phyloP scores from a whole-genome alignment of 345 rosid species.

The Acer saccharum region DNA sequence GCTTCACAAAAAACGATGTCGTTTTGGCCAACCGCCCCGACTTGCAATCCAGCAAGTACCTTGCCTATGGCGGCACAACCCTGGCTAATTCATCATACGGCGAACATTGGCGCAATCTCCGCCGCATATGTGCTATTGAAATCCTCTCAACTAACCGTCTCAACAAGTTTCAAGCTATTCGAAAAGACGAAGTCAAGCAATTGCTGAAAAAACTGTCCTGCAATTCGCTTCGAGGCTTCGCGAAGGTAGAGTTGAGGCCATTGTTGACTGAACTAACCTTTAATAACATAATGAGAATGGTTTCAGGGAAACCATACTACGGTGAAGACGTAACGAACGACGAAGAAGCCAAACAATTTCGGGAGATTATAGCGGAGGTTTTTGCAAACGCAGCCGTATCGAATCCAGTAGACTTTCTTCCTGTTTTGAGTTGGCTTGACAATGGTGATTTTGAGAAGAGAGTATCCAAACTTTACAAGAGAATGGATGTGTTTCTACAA shows the following conservation, averaged over 20 bases:
- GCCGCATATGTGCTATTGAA: conserved; percentile 46
- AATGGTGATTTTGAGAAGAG: conserved; percentile 33
- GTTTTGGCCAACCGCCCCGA: conserved; percentile 48
- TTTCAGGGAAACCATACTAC: conserved; percentile 60
- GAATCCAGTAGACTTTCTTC: conserved; percentile 39
- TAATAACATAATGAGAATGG: conserved; percentile 39
- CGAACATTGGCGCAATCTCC: conserved; percentile 73
- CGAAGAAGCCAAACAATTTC: conserved; percentile 37
- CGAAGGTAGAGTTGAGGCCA: conserved; percentile 47
- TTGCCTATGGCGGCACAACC: conserved; percentile 43
- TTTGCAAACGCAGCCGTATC: conserved; percentile 20
- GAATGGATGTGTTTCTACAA: conserved; percentile 48
- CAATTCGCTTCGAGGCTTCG: conserved; percentile 23
- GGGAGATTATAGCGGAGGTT: conserved; percentile 32
- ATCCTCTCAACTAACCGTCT: conserved; percentile 58
- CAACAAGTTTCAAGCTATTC: conserved; percentile 24
- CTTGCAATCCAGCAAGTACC: conserved; percentile 27
- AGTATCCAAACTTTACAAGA: conserved; percentile 26
- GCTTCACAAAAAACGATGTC: conserved; percentile 55
- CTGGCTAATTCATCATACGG: conserved; percentile 43
- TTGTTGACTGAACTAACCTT: conserved; percentile 37
- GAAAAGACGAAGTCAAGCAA: conserved; percentile 46
- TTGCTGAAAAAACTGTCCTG: conserved; percentile 37
- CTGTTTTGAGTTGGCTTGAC: conserved; percentile 36
- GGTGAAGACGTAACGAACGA: conserved; percentile 40